Evolutionary conservation across 1,139 yeast species (phyloP).

Genomic region (Suhomyces ambrosiae): DNA sequence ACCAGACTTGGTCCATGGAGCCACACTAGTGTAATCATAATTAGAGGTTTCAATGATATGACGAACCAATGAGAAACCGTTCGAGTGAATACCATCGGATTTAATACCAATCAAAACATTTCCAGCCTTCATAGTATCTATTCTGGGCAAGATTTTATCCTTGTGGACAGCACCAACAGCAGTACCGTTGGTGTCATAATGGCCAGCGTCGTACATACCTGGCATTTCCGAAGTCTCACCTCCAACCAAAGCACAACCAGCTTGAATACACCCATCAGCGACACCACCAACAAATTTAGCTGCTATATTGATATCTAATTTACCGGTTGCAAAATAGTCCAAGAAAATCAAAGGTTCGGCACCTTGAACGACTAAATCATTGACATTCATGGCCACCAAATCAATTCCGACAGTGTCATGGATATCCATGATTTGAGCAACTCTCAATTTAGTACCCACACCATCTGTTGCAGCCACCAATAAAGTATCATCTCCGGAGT

Average conservation of each 20-base stretch:
- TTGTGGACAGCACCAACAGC: slow-evolving; percentile 98
- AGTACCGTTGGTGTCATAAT: slow-evolving; percentile 97
- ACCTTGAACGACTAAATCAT: slow-evolving; percentile 96
- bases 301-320: slow-evolving; percentile 80
- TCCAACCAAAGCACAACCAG: slow-evolving; percentile 98
- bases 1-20: slow-evolving; percentile 79
- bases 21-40: slow-evolving; percentile 65
- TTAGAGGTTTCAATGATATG: slow-evolving; percentile 77
- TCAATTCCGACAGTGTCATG: slow-evolving; percentile 98
- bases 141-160: slow-evolving; percentile 70
- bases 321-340: slow-evolving; percentile 96
- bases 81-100: slow-evolving; percentile 94
- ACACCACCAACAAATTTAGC: slow-evolving; percentile 92
- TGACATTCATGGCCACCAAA: slow-evolving; percentile 97
- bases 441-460: slow-evolving; percentile 94
- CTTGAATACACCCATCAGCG: slow-evolving; percentile 91
- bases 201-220: slow-evolving; percentile 93
- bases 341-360: slow-evolving; percentile 96
- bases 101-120: slow-evolving; percentile 83
- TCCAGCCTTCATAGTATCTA: slow-evolving; percentile 68
- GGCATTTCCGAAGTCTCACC: slow-evolving; percentile 99
- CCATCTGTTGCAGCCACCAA: slow-evolving; percentile 99
- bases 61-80: slow-evolving; percentile 96
- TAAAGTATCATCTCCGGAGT: slow-evolving; percentile 69
- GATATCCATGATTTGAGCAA: slow-evolving; percentile 86